Conservation (phyloP, 2,329 filamentous ascomycete genomes). For the Colletotrichum sp. region DNA sequence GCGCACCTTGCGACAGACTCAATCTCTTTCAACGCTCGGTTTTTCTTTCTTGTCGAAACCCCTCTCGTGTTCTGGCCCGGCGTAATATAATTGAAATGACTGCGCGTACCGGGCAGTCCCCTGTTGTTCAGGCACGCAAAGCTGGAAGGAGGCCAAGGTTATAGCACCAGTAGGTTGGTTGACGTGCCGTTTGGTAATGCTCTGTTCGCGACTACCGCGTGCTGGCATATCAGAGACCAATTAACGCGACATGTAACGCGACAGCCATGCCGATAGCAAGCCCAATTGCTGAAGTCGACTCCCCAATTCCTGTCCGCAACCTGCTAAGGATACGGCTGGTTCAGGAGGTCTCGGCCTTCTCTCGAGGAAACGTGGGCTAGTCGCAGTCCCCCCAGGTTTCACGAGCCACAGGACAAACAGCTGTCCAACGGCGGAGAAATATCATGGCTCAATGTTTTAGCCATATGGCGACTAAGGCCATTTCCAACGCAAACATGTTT, state of each 20-base stretch:
- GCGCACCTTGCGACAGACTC: not conserved
- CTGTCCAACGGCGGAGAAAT: not conserved
- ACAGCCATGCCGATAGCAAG: not conserved
- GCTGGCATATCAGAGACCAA: not conserved
- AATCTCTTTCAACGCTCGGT: not conserved
- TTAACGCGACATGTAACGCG: not conserved
- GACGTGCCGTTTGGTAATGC: not conserved
- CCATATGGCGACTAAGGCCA: not conserved
- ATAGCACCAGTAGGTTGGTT: not conserved
- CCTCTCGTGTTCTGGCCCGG: not conserved
- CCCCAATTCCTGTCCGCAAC: not conserved
- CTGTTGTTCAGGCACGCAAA: not conserved
- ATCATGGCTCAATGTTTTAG: not conserved
- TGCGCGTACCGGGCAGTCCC: not conserved
- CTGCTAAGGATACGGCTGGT: not conserved
- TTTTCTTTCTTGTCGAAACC: not conserved
- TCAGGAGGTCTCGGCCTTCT: not conserved
- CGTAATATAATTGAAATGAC: not conserved
- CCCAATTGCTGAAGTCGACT: not conserved
- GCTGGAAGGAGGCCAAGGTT: not conserved
- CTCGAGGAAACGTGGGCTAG: not conserved
- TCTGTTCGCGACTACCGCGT: not conserved
- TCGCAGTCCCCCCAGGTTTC: not conserved
- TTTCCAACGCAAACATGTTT: not conserved
- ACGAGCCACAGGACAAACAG: not conserved